Base-by-base conservation (phyloP, 495 filamentous ascomycete genomes). In the Tuber indicum region DNA sequence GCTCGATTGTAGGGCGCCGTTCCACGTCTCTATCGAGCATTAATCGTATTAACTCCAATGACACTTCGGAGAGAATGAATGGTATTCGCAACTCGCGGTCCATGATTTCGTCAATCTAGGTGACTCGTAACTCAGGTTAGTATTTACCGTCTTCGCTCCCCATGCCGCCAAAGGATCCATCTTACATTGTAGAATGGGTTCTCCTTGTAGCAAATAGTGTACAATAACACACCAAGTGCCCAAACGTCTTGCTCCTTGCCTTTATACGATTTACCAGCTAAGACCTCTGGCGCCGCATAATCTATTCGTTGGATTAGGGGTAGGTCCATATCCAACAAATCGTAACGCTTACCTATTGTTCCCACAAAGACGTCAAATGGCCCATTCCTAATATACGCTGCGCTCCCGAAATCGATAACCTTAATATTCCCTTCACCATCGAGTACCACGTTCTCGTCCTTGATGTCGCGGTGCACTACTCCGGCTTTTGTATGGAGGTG, bases 361-460 rank as follows among this genome's bases (percentile, higher is more conserved):
- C 96, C 96, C 69, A 99, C 96, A 86, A 99, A 99, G 39, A 99
- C 96, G 84, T 99, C 96, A 88, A 99, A 99, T 62, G 96, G 96
- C 26, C 96, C 96, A 84, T 91, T 97, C 86, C 95, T 97, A 87
- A 98, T 97, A 83, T 98, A 99, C 75, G 96, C 94, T 76, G 96
- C 95, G 83, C 94, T 97, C 74, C 96, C 96, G 79, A 99, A 99
- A 85, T 99, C 96, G 81, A 99, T 98, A 78, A 99, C 86, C 86
- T 98, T 98, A 85, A 98, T 97, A 75, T 92, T 91, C 6, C 95
- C 95, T 82, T 98, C 95, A 26, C 96, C 94, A 82, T 99, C 96
- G 17, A 99, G 86, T 44, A 98, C 91, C 69, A 99, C 93, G 76
- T 99, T 99, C 85, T 99, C 96, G 82, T 99, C 96, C 85, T 99